Base-by-base conservation (phyloP, 148 eudicot genomes). In the Oxyria digyna region DNA sequence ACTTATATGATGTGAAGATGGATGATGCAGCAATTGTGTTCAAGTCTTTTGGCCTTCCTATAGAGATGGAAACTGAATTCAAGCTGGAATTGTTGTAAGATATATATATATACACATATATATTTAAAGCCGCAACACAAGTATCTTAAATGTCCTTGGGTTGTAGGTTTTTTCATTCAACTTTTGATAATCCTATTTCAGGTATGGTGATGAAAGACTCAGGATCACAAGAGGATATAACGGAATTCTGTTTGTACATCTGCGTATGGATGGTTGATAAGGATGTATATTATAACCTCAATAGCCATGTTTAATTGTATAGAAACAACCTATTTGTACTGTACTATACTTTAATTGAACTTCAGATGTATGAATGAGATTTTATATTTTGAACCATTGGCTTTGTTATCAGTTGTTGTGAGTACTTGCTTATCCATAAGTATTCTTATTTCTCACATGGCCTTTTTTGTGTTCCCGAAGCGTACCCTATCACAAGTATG, bases 191-290 rank as follows among this genome's bases (percentile, higher is more conserved):
- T n/a, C 9, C n/a, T 21, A 33, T 45, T 21, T 75, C 89, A 94
- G 99, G 81, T 88, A 94, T 64, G 42, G 80, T 4, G 99, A 94
- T 78, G 85, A 79, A 20, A 94, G 84, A 80, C 72, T 94, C 42
- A 84, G 97, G 77, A 94, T 94, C 70, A 79, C 92, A 4, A 67
- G 82, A 69, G 98, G 97, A 35, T 90, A 85, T 84, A 85, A 79
- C 71, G 79, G 77, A 26, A 88, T 88, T 35, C 42, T 78, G 48
- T 94, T 94, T 67, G 96, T 94, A 35, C 99, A 94, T 71, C n/a
- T 94, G 35, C 87, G 87, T 37, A 76, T 75, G 18, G 75, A 77
- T 59, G 65, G 65, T 4, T 59, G 31, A 27, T 59, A 24, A 26
- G 5, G 21, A n/a, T 5, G 2, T 5, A 50, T 50, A 0, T 10